Base-by-base conservation (phyloP, 768 basidiomycete species). In the Trametes punicea region DNA sequence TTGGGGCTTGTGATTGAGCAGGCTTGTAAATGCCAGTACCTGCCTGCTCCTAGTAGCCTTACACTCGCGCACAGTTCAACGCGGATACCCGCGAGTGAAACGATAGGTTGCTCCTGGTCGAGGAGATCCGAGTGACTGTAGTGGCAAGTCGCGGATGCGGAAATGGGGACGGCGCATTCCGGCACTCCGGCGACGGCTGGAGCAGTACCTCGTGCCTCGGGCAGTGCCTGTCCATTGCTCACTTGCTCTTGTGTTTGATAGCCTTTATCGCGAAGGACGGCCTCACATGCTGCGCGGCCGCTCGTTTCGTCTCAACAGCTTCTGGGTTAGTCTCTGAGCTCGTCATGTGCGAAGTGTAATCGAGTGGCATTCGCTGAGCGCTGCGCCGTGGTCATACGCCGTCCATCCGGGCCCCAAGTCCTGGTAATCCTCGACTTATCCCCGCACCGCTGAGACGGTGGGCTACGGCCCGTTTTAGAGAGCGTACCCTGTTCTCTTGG, bases 341-440 rank as follows among this genome's bases (percentile, higher is more conserved):
- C 47, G 47, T 59, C 57, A 59, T 59, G 57, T 59, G 57, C 51
- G 34, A 54, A 50, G 46, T 4, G 46, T 54, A 49, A 38, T 26
- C 42, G 39, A 7, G 15, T 13, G 13, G 18, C 3, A 36, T 36
- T n/a, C 30, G 45, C 21, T 18, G n/a, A n/a, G 36, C 10, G 30
- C 38, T 21, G 27, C 33, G 26, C 39, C 38, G 25, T 36, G 49
- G 34, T 20, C 26, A 49, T 42, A 45, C 56, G 11, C 50, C 41
- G 51, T 53, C 34, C 18, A n/a, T 59, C 52, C 48, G 46, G 47
- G 39, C 52, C 52, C 51, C 41, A 36, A 9, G 18, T 27, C n/a
- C 20, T 26, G 42, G 46, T 40, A 16, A 20, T 11, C 49, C 30
- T 48, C 23, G 6, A 44, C 11, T 18, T 26, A 50, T 29, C 49